Evolutionary conservation across 805 yeast genomes (phyloP).

Genomic region (Wickerhamomyces chaumierensis): DNA sequence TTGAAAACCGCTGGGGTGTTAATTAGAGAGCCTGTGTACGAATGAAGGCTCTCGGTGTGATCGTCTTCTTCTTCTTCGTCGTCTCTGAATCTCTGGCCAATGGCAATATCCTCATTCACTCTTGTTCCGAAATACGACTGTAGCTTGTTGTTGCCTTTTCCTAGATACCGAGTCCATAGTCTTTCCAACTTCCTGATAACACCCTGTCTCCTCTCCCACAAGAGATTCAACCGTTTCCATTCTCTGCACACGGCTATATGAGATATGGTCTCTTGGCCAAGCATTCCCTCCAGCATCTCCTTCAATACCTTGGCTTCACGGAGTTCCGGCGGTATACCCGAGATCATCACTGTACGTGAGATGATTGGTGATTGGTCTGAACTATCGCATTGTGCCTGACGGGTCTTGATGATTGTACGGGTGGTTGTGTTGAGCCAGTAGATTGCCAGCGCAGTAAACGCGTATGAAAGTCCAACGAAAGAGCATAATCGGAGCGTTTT

Average conservation of each 20-base stretch:
- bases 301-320: conserved; percentile 62
- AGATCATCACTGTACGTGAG: conserved; percentile 62
- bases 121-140: conserved; percentile 8
- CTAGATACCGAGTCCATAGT: conserved; percentile 62
- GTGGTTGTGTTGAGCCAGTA: conserved; percentile 54
- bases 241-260: conserved; percentile 74
- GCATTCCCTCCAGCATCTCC: conserved; percentile 54
- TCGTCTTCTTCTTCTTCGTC: conserved; percentile 9
- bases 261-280: conserved; percentile 73
- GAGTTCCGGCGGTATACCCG: conserved; percentile 80
- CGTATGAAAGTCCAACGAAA: conserved; percentile 77
- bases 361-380: conserved; percentile 80
- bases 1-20: conserved; percentile 10
- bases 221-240: conserved; percentile 64
- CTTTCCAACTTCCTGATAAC: conserved; percentile 51
- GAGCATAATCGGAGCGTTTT: no score
- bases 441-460: conserved; percentile 65
- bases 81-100: neutral
- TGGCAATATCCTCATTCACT: conserved; percentile 5
- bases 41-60: conserved; percentile 6
- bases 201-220: conserved; percentile 47
- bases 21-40: conserved; percentile 8
- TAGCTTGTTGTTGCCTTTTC: conserved; percentile 21
- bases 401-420: conserved; percentile 55
- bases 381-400: conserved; percentile 74